Conservation (phyloP, 257 asterid species). For the Ilex aquifolium region DNA sequence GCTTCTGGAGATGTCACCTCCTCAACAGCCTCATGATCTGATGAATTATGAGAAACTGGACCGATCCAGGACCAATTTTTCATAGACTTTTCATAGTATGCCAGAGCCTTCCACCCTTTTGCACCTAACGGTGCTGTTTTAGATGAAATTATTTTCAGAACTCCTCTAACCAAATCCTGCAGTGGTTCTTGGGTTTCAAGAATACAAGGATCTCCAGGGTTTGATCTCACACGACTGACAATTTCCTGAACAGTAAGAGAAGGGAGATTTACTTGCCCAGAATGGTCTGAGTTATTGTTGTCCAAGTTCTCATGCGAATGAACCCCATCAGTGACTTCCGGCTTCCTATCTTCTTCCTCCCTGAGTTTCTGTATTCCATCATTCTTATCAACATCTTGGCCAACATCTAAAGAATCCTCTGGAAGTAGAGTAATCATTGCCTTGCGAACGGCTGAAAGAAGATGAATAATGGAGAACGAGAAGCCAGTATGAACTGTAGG, state of each 20-base stretch:
- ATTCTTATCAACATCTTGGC: slow-evolving; percentile 36
- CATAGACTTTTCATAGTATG: slow-evolving; percentile 61
- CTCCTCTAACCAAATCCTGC: slow-evolving; percentile 95
- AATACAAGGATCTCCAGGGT: slow-evolving; percentile 90
- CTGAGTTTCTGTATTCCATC: slow-evolving; percentile 38
- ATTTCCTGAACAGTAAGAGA: slow-evolving; percentile 76
- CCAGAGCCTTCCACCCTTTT: slow-evolving; percentile 97
- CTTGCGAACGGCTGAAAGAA: slow-evolving; percentile 89
- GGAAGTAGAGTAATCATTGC: slow-evolving; percentile 72
- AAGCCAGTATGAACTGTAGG: slow-evolving; percentile 88
- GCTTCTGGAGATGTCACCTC: slow-evolving; percentile 90
- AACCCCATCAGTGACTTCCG: slow-evolving; percentile 33
- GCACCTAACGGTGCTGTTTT: slow-evolving; percentile 97
- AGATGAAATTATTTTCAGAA: slow-evolving; percentile 78
- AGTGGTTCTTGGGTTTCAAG: slow-evolving; percentile 99
- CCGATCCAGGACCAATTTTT: slow-evolving; percentile 97
- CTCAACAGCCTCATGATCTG: slow-evolving; percentile 60
- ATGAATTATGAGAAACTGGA: slow-evolving; percentile 43
- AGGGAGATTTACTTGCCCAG: slow-evolving; percentile 48
- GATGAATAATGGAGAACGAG: slow-evolving; percentile 93
- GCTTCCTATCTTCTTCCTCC: slow-evolving; percentile 43
- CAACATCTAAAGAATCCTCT: slow-evolving; percentile 56
- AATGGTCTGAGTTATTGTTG: slow-evolving; percentile 34
- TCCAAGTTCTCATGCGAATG: slow-evolving; percentile 33
- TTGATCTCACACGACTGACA: slow-evolving; percentile 75